Evolutionary conservation across 495 filamentous ascomycete genomes (phyloP), one percentile per base, ranked within the genome.

Genomic region (Neurospora sp.): DNA sequence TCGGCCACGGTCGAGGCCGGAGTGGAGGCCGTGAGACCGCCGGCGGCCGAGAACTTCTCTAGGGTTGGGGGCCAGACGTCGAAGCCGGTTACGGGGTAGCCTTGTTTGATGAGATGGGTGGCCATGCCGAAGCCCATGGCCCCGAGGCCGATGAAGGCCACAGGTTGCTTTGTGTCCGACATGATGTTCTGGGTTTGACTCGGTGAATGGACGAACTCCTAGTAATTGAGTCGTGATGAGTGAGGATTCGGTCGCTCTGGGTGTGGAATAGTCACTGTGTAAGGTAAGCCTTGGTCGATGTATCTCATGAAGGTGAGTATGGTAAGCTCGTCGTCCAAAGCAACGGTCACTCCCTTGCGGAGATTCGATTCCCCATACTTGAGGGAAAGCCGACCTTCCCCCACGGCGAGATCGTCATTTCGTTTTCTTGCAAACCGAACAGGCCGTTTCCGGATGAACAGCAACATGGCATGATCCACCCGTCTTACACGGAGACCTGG

Each of bases 71-170:
- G 83, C 84, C 89, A 93, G 72, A 94, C 87, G 78, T 96, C 93
- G 79, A 89, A 96, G 68, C 91, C 92, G 41, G 88, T 91, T 22
- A 96, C 91, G 1, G 82, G 68, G 78, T 91, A 91, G 72, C 89
- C 89, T 59, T 88, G 81, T 76, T 90, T 90, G 74, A 94, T 82
- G 66, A 96, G 88, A 76, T 93, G 87, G 46, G 89, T 91, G 76
- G 93, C 92, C 91, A 94, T 95, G 75, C 92, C 92, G 78, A 92
- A 93, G 77, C 93, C 93, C 93, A 94, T 96, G 82, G 93, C 92
- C 75, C 93, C 93, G 8, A 96, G 90, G 85, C 93, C 93, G 73
- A 92, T 90, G 82, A 94, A 94, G 74, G 91, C 88, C 71, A 94
- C 82, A 68, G 84, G 82, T 10, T 89, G 86, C 76, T 89, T 85